Conservation (phyloP, 2,329 filamentous ascomycete genomes). For the Akanthomyces lecanii region DNA sequence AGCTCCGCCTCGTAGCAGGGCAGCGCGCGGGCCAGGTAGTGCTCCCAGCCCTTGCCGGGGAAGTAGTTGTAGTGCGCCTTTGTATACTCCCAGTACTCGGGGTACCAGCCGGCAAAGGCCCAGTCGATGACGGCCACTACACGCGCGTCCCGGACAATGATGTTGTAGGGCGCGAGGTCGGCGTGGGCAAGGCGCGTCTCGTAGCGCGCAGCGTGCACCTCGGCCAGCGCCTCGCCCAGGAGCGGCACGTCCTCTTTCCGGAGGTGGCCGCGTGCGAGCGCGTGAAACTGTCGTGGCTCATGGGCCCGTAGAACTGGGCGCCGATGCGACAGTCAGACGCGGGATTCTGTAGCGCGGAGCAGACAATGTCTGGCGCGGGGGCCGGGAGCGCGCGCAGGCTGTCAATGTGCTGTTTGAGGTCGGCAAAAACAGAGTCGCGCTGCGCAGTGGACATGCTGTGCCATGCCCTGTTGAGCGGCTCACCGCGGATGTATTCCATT, state of each 20-base stretch:
- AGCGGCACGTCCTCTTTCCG: constrained; percentile 23
- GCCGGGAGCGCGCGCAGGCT: constrained; percentile 25
- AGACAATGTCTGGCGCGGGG: constrained; percentile 22
- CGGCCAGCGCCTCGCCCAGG: constrained; percentile 24
- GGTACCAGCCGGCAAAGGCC: constrained; percentile 33
- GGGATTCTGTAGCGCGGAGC: constrained; percentile 26
- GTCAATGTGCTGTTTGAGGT: constrained; percentile 24
- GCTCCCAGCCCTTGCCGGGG: constrained; percentile 21
- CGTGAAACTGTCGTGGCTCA: constrained; percentile 26
- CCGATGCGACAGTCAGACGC: constrained; percentile 27
- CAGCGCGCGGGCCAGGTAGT: constrained; percentile 20
- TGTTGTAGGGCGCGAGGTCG: constrained; percentile 26
- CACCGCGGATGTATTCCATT: constrained; percentile 25
- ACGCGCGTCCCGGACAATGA: constrained; percentile 25
- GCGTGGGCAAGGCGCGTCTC: constrained; percentile 26
- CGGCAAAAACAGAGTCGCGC: constrained; percentile 21
- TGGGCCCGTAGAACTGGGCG: constrained; percentile 24
- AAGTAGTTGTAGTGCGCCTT: constrained; percentile 25
- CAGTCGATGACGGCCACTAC: constrained; percentile 30
- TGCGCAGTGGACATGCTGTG: constrained; percentile 22
- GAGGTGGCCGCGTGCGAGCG: constrained; percentile 22
- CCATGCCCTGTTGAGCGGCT: constrained; percentile 22
- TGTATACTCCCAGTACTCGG: constrained; percentile 31
- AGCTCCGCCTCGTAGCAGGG: constrained; percentile 1
- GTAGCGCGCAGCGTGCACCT: constrained; percentile 24